Percentiles rank a stretch among this genome's conserved stretches.
Conservation (phyloP, 768 basidiomycete species). For the Lentinula sp. region DNA sequence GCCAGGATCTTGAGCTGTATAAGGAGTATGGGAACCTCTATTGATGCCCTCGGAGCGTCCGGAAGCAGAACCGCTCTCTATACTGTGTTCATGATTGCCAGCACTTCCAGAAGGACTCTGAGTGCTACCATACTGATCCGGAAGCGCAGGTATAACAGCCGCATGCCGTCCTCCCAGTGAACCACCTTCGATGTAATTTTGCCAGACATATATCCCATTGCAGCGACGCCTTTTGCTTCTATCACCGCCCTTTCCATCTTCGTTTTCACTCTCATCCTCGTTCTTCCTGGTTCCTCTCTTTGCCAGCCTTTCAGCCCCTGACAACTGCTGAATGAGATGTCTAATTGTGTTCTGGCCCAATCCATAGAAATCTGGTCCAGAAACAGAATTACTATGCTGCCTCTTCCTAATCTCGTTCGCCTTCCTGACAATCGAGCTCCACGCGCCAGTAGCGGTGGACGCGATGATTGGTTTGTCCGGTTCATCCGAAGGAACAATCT, state of each 20-base stretch:
- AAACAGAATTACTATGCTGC: constrained; percentile 82
- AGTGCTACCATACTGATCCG: constrained; percentile 57
- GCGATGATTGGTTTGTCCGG: constrained; percentile 71
- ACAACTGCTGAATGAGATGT: constrained; percentile 82
- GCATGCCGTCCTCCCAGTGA: constrained; percentile 78
- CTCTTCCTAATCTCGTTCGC: constrained; percentile 78
- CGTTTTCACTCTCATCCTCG: neutral
- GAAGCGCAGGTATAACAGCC: constrained; percentile 73
- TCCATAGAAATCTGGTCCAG: constrained; percentile 86
- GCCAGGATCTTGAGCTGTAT: neutral
- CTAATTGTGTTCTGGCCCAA: constrained; percentile 86
- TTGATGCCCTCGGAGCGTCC: neutral
- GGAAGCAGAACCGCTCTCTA: neutral
- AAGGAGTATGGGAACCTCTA: neutral
- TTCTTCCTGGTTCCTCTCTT: neutral
- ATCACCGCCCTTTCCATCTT: neutral
- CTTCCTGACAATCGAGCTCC: constrained; percentile 78
- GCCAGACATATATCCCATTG: constrained; percentile 76
- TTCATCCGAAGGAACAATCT: constrained; percentile 70
- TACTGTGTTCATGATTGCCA: constrained; percentile 17
- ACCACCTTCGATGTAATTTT: constrained; percentile 80
- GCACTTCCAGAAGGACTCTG: neutral
- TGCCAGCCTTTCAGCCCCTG: constrained; percentile 57
- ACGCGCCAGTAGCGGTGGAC: constrained; percentile 85
- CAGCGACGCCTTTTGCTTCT: neutral